Evolutionary conservation across 169 alveolate genomes (phyloP).

Genomic region (Cryptosporidium ubiquitum): DNA sequence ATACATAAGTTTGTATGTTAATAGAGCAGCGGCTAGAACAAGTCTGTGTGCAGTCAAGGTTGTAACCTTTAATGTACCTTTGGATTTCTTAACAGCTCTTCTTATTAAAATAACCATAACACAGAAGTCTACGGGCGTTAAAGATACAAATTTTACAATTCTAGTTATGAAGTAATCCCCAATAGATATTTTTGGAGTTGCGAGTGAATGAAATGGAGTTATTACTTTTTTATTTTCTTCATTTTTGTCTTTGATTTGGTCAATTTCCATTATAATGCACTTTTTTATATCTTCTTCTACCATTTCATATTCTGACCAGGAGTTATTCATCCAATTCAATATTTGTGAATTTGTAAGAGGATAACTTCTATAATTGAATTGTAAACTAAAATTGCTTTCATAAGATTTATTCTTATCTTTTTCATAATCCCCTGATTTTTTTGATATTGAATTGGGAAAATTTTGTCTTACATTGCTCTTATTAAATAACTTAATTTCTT

Average conservation of each 20-base stretch:
- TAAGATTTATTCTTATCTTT: not conserved
- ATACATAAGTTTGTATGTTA: slow-evolving; percentile 61
- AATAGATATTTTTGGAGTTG: slow-evolving; percentile 47
- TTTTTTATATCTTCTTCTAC: slow-evolving; percentile 27
- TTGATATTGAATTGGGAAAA: not conserved
- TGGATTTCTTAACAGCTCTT: slow-evolving; percentile 31
- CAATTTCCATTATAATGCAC: slow-evolving; percentile 18
- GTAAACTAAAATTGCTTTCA: not conserved
- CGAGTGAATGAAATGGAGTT: slow-evolving; percentile 72
- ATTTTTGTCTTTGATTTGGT: not conserved
- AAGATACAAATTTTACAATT: slow-evolving; percentile 51
- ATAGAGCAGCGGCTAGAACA: slow-evolving; percentile 49
- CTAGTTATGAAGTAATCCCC: slow-evolving; percentile 58
- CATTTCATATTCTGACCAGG: slow-evolving; percentile 40
- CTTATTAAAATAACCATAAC: slow-evolving; percentile 48
- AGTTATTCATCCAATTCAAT: slow-evolving; percentile 48
- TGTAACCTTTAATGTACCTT: slow-evolving; percentile 33
- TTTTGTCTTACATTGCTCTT: not conserved
- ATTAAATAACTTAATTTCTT: not conserved
- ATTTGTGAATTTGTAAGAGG: slow-evolving; percentile 38
- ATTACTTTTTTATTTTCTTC: slow-evolving; percentile 15
- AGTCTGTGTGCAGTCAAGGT: slow-evolving; percentile 64
- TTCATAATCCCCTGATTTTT: not conserved
- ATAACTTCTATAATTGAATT: slow-evolving; percentile 52
- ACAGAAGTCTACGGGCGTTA: slow-evolving; percentile 66